A percentile compares a stretch with the other conserved stretches of the same genome.
Conservation (phyloP, 75 land plant species). For the Sequoia sempervirens region DNA sequence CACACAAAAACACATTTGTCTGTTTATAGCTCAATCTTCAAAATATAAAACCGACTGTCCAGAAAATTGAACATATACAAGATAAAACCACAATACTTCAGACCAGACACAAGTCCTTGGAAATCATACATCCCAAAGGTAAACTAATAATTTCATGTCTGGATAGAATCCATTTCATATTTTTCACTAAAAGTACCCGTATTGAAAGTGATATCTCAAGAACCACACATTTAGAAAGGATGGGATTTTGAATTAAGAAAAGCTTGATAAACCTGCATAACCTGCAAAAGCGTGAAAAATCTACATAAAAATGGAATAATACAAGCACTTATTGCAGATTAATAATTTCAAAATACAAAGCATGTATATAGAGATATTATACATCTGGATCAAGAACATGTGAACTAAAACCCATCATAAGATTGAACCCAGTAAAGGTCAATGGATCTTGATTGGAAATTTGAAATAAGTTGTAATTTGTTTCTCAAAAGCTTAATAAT, state of each 20-base stretch:
- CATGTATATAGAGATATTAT: neutral
- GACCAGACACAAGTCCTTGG: neutral
- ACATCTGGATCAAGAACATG: neutral
- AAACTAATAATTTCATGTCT: neutral
- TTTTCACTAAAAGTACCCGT: neutral
- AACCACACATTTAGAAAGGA: neutral
- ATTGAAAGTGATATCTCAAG: neutral
- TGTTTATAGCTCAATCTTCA: no score
- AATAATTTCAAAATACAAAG: neutral
- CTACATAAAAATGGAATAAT: neutral
- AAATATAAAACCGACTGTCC: neutral
- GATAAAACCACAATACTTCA: neutral
- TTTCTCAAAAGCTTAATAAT: neutral
- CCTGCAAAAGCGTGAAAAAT: neutral
- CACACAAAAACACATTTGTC: neutral
- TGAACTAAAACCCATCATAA: neutral
- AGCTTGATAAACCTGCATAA: neutral
- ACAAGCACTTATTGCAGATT: neutral
- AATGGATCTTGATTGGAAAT: neutral
- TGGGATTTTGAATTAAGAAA: neutral
- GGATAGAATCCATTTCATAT: neutral
- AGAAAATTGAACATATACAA: neutral
- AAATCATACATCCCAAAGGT: neutral
- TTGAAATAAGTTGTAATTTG: neutral
- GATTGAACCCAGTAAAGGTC: neutral